Evolutionary conservation across 2,329 filamentous ascomycete genomes (phyloP), one percentile per base, ranked within the genome.

Genomic region (Monosporascus sp.): DNA sequence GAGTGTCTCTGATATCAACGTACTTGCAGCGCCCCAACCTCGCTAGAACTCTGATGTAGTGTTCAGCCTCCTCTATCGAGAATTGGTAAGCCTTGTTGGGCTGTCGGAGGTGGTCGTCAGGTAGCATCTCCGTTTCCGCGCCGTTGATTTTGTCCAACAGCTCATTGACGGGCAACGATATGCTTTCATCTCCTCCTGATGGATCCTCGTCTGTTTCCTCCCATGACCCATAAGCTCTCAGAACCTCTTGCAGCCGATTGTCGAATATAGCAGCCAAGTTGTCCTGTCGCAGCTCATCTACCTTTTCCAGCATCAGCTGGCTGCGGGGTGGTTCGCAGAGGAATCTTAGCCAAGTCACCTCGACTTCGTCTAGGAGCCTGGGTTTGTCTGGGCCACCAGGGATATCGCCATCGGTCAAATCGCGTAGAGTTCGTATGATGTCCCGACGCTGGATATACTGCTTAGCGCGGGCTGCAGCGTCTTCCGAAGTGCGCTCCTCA

Each of bases 41-140:
- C 7, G 59, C 43, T 43, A 66, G 51, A 11, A 53, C 41, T 2
- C 51, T 41, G 43, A 63, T 56, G 11, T 59, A 41, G 7, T 52
- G 38, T 5, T 58, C 53, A 1, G 63, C 63, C 52, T 69, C 63
- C 7, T 59, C 50, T 1, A 55, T n/a, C 1, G 59, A 58, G 53
- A 68, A 69, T 50, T 68, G 65, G 45, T 68, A 67, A 24, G 54
- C 55, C 26, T 57, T 54, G 20, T 68, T 69, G 27, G 59, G 57
- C 50, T 65, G 63, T 24, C 52, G 51, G 16, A 53, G 50, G 22
- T 59, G 46, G 8, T 44, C 41, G 14, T 44, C 41, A 7, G n/a
- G 19, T 16, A 44, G 20, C 41, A 44, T 44, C 20, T 44, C 41
- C 3, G 19, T 22, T 24, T 49, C 40, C 43, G 56, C 59, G n/a